phyloP scores from a whole-genome alignment of 345 rosid species.

The Jatropha curcas region DNA sequence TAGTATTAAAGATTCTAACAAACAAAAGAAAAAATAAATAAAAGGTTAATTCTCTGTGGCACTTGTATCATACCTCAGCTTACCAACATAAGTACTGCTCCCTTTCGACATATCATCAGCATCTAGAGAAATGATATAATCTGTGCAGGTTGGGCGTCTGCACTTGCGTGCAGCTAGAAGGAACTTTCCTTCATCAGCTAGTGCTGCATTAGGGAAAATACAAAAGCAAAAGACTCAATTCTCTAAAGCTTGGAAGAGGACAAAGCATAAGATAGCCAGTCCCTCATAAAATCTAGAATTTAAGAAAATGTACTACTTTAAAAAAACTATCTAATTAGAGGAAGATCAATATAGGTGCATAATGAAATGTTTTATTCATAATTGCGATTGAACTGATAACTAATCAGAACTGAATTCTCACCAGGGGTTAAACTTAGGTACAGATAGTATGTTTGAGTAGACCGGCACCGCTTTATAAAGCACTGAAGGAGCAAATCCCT shows the following conservation, averaged over 20 bases:
- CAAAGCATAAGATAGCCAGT: background rate
- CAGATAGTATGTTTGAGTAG: constrained; percentile 31
- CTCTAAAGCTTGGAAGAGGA: background rate
- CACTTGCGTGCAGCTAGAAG: constrained; percentile 39
- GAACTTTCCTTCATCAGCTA: constrained; percentile 32
- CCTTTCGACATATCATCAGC: constrained; percentile 31
- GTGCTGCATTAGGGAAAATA: constrained; percentile 16
- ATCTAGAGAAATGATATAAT: constrained; percentile 32
- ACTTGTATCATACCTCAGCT: constrained; percentile 23
- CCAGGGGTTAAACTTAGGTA: constrained; percentile 33
- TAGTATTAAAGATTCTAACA: background rate
- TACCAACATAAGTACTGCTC: constrained; percentile 33
- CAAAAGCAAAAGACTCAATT: background rate
- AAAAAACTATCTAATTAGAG: background rate
- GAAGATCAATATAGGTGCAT: background rate
- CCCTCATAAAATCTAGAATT: background rate
- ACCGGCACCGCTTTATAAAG: constrained; percentile 37
- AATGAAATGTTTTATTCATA: background rate
- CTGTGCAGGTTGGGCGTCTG: constrained; percentile 37
- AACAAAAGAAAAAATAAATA: background rate
- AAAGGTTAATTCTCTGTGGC: background rate
- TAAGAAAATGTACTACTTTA: background rate
- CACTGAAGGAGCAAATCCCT: constrained; percentile 34
- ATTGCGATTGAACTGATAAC: background rate
- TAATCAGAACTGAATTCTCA: constrained; percentile 12